Base-by-base conservation (phyloP, 257 asterid species). In the Petrea volubilis region DNA sequence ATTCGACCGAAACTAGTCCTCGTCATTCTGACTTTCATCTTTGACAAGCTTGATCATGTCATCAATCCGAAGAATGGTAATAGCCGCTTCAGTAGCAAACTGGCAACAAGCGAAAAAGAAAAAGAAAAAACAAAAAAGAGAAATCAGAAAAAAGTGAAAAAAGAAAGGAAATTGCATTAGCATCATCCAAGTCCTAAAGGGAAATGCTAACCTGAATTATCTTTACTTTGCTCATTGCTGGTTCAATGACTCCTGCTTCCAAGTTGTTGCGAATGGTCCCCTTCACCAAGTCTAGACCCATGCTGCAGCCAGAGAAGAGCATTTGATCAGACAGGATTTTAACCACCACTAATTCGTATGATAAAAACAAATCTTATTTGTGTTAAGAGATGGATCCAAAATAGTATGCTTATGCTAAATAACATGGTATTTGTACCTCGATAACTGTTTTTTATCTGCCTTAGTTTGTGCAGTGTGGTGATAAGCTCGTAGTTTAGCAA, bases 61-160 rank as follows among this genome's bases (percentile, higher is more conserved):
- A 78, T 94, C 97, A 5, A 94, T 94, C 31, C 99, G 94, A 75
- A 94, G 97, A 84, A 93, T 91, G n/a, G 98, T 91, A 60, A 93
- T 91, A 50, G 97, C 97, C 7, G 96, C 99, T 83, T 94, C 99
- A 2, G 99, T 94, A 15, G 99, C 98, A 90, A 94, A 91, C 99
- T 94, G 90, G 41, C 10, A 63, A 57, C 25, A 49, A 31, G 66
- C 9, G 31, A 70, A 43, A 25, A 25, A 4, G 29, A 15, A 29
- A 14, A 20, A 23, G 6, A 59, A 38, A 38, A 14, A 3, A 38
- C 6, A 8, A 8, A 40, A 40, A 40, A 40, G 13, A 2, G 24
- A 1, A 47, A 38, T 38, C 43, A 28, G 27, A 5, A 20, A n/a
- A 25, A 15, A 21, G n/a, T n/a, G n/a, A 33, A 7, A 33, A 33